Evolutionary conservation across 2,329 filamentous ascomycete species (phyloP).

Genomic region (Stemphylium beticola): DNA sequence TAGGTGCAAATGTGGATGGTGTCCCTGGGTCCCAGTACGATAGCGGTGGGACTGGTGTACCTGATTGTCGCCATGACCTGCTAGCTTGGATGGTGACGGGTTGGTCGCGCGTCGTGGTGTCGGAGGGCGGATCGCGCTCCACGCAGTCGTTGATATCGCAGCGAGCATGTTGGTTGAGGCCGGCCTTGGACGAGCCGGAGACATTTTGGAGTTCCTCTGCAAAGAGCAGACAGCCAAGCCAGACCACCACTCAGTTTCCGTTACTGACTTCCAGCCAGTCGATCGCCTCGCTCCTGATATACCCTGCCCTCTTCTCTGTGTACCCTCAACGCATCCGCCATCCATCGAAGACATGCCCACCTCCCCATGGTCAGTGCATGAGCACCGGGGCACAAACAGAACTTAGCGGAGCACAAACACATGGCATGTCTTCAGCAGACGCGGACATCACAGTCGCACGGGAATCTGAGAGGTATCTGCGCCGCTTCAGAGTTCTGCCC

Average conservation of each 20-base stretch:
- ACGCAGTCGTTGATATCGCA: neutral
- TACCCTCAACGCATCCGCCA: neutral
- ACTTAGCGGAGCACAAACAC: neutral
- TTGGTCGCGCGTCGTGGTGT: slow-evolving; percentile 24
- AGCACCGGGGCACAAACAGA: too few relatives aligned
- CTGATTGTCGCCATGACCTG: neutral
- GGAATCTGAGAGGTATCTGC: too few relatives aligned
- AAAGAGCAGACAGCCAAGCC: neutral
- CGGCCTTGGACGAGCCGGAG: slow-evolving; percentile 13
- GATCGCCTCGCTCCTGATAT: neutral
- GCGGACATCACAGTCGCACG: too few relatives aligned
- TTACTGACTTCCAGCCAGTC: too few relatives aligned
- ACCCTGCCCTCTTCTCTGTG: neutral
- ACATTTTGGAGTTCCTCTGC: slow-evolving; percentile 3
- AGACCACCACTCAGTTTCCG: too few relatives aligned
- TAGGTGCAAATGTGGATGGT: slow-evolving; percentile 9
- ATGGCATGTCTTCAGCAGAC: neutral
- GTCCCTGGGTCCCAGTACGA: slow-evolving; percentile 29
- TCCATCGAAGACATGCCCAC: neutral
- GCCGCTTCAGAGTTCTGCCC: too few relatives aligned
- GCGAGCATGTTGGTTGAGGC: slow-evolving; percentile 22
- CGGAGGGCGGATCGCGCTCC: slow-evolving; percentile 18
- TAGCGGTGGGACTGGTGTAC: slow-evolving; percentile 16
- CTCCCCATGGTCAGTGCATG: too few relatives aligned
- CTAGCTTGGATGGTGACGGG: neutral